These are phyloP conservation scores for Inonotus hispidus DNA, from an alignment of 1,284 basidiomycete genomes.

Conservation along the genomic window DNA sequence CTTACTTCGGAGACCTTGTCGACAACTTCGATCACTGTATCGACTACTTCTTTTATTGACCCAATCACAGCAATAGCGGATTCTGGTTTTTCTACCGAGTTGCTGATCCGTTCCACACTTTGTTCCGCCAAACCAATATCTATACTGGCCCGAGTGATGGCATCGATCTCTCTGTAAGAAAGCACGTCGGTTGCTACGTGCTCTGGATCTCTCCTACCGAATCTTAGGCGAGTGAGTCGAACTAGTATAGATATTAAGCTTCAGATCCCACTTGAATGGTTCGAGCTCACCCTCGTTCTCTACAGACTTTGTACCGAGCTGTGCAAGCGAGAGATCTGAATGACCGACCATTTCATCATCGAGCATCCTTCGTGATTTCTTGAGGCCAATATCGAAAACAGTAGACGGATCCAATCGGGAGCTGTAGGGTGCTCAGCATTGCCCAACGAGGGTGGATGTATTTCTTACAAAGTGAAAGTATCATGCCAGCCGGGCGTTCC, in stretches of 20 bases:
- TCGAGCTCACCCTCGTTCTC: background rate
- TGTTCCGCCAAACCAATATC: background rate
- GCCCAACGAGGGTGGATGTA: background rate
- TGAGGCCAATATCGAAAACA: background rate
- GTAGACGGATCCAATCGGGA: background rate
- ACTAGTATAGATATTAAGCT: background rate
- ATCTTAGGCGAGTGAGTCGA: background rate
- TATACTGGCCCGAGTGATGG: background rate
- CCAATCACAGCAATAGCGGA: background rate
- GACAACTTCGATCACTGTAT: background rate
- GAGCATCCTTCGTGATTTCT: background rate
- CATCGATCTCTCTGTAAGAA: background rate
- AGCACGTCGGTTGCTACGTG: background rate
- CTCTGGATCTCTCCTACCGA: background rate
- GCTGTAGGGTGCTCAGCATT: background rate
- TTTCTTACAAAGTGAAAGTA: background rate
- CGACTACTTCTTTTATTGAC: background rate
- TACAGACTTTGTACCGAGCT: background rate
- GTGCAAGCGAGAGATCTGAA: background rate
- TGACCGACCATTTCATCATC: background rate
- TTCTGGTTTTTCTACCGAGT: background rate
- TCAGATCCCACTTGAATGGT: background rate
- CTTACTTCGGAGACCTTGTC: background rate
- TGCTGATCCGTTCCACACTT: background rate
- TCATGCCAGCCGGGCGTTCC: background rate